These are phyloP conservation scores for Anthracocystis panici-leucophaei DNA, from an alignment of 1,284 basidiomycete genomes.

Conservation along the genomic window DNA sequence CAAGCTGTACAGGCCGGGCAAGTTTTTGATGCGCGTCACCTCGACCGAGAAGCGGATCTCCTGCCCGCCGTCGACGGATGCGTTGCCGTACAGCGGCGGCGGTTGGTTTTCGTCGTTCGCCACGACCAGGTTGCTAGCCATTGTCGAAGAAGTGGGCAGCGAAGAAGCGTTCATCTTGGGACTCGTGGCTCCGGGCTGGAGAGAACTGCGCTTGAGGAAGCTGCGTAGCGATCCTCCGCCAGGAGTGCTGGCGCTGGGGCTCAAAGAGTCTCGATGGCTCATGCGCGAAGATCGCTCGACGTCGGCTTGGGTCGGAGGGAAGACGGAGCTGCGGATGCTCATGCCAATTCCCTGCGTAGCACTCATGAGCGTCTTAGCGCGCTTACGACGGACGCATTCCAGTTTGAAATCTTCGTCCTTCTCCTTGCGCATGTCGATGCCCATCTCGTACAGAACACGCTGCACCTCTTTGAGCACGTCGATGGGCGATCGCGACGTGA, in stretches of 20 bases:
- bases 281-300: slow-evolving; percentile 53
- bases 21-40: slow-evolving; percentile 65
- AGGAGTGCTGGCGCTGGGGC: slow-evolving; percentile 40
- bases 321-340: slow-evolving; percentile 63
- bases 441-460: slow-evolving; percentile 86
- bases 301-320: slow-evolving; percentile 63
- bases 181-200: slow-evolving; percentile 30
- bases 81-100: slow-evolving; percentile 63
- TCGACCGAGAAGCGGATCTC: slow-evolving; percentile 68
- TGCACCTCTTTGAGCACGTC: slow-evolving; percentile 88
- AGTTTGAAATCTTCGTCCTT: slow-evolving; percentile 78
- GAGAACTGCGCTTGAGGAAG: slow-evolving; percentile 57
- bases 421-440: slow-evolving; percentile 84
- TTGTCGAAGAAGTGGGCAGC: slow-evolving; percentile 24
- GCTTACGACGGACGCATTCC: slow-evolving; percentile 66
- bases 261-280: slow-evolving; percentile 32
- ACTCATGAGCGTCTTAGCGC: slow-evolving; percentile 59
- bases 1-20: slow-evolving; percentile 66
- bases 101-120: slow-evolving; percentile 49
- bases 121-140: slow-evolving; percentile 15
- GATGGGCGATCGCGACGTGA: slow-evolving; percentile 84
- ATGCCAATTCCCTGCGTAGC: slow-evolving; percentile 60
- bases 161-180: slow-evolving; percentile 14
- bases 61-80: slow-evolving; percentile 64
- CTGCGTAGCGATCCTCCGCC: slow-evolving; percentile 50